A percentile compares a stretch with the other conserved stretches of the same genome.
phyloP scores from a whole-genome alignment of 148 eudicot genomes.

The Chenopodium album region DNA sequence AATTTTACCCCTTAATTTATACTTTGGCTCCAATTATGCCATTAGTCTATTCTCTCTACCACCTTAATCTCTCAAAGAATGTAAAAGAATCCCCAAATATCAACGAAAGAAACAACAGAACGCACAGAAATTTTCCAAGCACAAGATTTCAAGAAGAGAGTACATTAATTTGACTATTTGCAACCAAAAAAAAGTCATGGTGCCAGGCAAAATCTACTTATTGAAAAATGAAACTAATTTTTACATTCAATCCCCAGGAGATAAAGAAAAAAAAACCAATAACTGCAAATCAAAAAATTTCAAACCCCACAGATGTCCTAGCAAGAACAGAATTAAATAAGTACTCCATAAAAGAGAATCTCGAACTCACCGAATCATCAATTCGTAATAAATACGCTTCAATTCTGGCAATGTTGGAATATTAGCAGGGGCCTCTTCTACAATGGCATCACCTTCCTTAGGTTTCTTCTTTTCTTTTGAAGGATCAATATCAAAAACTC shows the following conservation, averaged over 20 bases:
- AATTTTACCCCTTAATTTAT: not conserved
- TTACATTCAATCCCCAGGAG: not conserved
- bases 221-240: not conserved
- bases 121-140: not conserved
- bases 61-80: not conserved
- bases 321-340: not conserved
- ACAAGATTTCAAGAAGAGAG: not conserved
- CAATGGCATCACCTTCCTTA: conserved; percentile 76
- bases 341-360: not conserved
- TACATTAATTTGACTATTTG: not conserved
- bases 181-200: no score
- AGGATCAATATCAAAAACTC: conserved; percentile 75
- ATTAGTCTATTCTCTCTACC: not conserved
- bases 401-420: conserved; percentile 70
- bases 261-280: not conserved
- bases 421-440: conserved; percentile 84
- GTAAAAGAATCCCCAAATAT: not conserved
- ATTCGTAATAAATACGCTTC: conserved; percentile 70
- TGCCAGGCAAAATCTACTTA: not conserved
- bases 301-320: not conserved
- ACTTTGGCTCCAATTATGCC: not conserved
- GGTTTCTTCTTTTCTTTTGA: conserved; percentile 85
- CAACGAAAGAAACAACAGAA: not conserved
- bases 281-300: not conserved
- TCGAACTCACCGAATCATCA: conserved; percentile 66